Conservation (phyloP, 2,329 filamentous ascomycete species). For the Fusarium duplospermum region DNA sequence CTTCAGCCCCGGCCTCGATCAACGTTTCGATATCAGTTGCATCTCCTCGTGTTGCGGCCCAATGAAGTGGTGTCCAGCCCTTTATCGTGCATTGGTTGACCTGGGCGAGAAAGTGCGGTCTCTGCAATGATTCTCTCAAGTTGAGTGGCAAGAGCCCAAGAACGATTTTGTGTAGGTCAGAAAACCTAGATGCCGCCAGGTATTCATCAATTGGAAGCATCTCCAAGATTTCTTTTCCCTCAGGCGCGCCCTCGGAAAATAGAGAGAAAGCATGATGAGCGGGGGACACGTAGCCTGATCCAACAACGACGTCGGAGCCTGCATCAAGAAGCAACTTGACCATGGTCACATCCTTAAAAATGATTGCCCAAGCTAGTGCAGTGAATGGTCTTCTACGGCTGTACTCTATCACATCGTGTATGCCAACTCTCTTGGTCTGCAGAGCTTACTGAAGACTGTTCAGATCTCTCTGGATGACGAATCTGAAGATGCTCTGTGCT, state of each 20-base stretch:
- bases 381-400: background rate
- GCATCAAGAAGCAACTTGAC: background rate
- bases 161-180: slow-evolving; percentile 1
- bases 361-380: background rate
- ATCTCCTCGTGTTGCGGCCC: slow-evolving; percentile 2
- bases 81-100: slow-evolving; percentile 1
- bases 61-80: background rate
- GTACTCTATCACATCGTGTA: background rate
- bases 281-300: background rate
- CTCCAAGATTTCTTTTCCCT: background rate
- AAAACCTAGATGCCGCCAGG: background rate
- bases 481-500: background rate
- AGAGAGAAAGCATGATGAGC: background rate
- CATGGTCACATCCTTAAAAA: background rate
- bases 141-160: slow-evolving; percentile 2
- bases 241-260: background rate
- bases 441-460: background rate
- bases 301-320: background rate
- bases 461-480: background rate
- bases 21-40: background rate
- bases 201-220: background rate
- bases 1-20: slow-evolving; percentile 2
- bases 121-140: slow-evolving; percentile 2
- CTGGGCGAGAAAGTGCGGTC: background rate
- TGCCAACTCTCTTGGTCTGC: background rate